Evolutionary conservation across 73 alveolate species (phyloP).

Genomic region (Uronychia setigera): DNA sequence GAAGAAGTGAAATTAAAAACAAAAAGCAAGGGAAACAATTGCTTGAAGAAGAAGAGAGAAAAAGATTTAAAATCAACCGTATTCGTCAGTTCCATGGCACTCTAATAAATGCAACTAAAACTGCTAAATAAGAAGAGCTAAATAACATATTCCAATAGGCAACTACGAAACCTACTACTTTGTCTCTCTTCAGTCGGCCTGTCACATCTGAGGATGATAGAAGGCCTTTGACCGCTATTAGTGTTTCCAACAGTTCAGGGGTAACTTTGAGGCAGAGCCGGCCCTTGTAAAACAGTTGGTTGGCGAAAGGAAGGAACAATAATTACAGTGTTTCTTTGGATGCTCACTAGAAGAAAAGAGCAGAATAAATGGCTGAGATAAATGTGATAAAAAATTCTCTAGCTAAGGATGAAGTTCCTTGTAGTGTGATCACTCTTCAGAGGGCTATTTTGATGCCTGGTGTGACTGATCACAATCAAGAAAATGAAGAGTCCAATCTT

Average conservation of each 20-base stretch:
- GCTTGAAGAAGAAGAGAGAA: neutral
- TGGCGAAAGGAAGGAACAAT: neutral
- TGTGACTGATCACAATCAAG: too few relatives aligned
- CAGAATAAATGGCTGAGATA: neutral
- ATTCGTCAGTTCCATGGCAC: neutral
- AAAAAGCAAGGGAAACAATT: too few relatives aligned
- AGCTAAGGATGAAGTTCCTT: neutral
- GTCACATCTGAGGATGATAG: neutral
- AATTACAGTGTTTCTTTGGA: neutral
- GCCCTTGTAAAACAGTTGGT: neutral
- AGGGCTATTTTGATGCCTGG: neutral
- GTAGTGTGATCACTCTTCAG: neutral
- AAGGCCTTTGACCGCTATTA: neutral
- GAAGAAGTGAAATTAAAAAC: too few relatives aligned
- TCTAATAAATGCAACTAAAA: neutral
- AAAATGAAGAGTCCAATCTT: too few relatives aligned
- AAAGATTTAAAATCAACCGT: neutral
- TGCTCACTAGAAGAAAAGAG: neutral
- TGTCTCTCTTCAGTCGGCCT: neutral
- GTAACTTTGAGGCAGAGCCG: neutral
- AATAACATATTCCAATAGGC: neutral
- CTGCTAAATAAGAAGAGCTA: neutral
- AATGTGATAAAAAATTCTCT: neutral
- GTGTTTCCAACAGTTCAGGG: neutral
- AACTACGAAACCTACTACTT: neutral